A percentile compares a stretch with the other conserved stretches of the same genome.
phyloP scores from a whole-genome alignment of 2,329 filamentous ascomycete genomes.

The Zelopaecilomyces penicillatus region DNA sequence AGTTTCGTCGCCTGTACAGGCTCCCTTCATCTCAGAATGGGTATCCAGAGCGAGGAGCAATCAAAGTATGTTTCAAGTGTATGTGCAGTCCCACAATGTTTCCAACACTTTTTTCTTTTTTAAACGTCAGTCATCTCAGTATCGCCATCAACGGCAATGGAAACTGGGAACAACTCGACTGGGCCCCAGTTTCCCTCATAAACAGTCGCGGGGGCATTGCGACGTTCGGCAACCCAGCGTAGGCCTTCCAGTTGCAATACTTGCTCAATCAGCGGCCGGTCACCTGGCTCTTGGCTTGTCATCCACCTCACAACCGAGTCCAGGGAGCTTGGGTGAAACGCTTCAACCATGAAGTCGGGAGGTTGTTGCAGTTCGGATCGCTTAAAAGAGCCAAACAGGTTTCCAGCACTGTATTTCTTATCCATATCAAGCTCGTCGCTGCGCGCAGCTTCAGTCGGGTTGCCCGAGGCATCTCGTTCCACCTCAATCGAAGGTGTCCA shows the following conservation, averaged over 20 bases:
- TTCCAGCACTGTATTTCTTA: conserved; percentile 24
- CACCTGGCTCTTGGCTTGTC: conserved; percentile 65
- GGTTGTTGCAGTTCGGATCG: conserved; percentile 51
- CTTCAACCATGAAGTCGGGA: conserved; percentile 82
- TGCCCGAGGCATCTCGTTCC: conserved; percentile 61
- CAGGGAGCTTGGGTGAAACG: conserved; percentile 62
- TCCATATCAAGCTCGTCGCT: conserved; percentile 25
- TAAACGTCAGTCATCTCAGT: conserved; percentile 54
- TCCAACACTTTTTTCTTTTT: conserved; percentile 4
- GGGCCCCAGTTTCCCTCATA: conserved; percentile 97
- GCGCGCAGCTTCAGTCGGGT: conserved; percentile 28
- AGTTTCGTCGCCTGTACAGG: conserved; percentile 13
- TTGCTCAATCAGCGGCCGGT: conserved; percentile 67
- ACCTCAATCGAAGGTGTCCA: conserved; percentile 66
- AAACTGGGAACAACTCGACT: conserved; percentile 39
- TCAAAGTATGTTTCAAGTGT: conserved; percentile 7
- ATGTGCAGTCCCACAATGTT: neutral
- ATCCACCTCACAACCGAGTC: conserved; percentile 82
- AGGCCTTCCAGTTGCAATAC: conserved; percentile 67
- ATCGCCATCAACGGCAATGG: conserved; percentile 33
- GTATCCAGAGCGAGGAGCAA: conserved; percentile 26
- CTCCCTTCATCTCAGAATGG: conserved; percentile 12
- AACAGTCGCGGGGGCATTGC: conserved; percentile 82
- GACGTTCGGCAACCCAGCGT: conserved; percentile 68
- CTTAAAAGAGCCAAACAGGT: conserved; percentile 37